Evolutionary conservation across 257 asterid genomes (phyloP).

Genomic region (Fraxinus pennsylvanica): DNA sequence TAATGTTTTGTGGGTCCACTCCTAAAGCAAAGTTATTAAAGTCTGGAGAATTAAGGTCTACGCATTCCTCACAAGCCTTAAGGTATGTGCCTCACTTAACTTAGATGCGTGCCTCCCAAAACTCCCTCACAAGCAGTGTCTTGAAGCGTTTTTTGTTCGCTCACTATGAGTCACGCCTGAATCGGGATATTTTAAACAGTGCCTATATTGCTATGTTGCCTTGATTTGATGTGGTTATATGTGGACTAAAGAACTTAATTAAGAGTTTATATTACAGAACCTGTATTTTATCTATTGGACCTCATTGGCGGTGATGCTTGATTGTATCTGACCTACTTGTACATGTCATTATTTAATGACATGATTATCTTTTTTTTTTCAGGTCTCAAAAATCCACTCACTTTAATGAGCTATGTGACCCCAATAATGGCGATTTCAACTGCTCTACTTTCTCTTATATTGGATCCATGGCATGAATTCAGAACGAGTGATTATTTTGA

Average conservation of each 20-base stretch:
- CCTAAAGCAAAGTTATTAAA: too few relatives aligned
- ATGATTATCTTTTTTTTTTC: conserved; percentile 26
- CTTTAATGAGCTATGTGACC: conserved; percentile 94
- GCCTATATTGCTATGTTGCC: neutral
- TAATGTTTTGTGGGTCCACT: too few relatives aligned
- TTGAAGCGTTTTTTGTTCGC: too few relatives aligned
- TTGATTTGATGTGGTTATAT: neutral
- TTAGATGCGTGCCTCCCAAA: too few relatives aligned
- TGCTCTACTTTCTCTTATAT: conserved; percentile 69
- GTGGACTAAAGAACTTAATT: conserved; percentile 13
- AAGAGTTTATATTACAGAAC: neutral
- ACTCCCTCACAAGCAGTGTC: too few relatives aligned
- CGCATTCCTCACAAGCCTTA: too few relatives aligned
- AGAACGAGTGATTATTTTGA: conserved; percentile 63
- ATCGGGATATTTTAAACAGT: too few relatives aligned
- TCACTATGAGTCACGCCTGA: too few relatives aligned
- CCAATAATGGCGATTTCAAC: conserved; percentile 96
- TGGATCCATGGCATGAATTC: conserved; percentile 95
- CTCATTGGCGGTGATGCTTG: conserved; percentile 9
- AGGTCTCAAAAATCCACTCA: conserved; percentile 97
- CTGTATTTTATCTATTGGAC: conserved; percentile 6
- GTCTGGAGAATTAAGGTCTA: too few relatives aligned
- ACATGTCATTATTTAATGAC: conserved; percentile 18
- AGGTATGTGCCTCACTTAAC: too few relatives aligned
- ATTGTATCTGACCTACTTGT: conserved; percentile 4